Evolutionary conservation across 148 eudicot species (phyloP).

Genomic region (Vaccinium macrocarpon): DNA sequence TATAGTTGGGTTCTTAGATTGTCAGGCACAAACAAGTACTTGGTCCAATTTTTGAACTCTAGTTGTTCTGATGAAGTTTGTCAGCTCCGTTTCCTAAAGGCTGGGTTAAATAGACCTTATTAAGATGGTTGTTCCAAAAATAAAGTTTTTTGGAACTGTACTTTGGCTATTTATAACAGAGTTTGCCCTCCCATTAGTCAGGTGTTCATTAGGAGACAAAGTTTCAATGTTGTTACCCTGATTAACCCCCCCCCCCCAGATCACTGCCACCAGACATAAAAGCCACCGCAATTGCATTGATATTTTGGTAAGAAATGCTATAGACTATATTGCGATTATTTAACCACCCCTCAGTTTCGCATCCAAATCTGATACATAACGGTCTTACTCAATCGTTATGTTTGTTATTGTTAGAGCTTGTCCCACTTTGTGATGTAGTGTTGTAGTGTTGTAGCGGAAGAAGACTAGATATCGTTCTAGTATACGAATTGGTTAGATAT

Average conservation of each 20-base stretch:
- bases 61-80: not conserved
- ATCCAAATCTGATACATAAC: no score
- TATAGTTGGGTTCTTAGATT: not conserved
- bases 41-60: not conserved
- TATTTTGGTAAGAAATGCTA: no score
- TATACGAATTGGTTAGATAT: no score
- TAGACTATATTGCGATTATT: no score
- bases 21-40: not conserved
- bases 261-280: not conserved
- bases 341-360: no score
- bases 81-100: not conserved
- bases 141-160: not conserved
- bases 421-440: no score
- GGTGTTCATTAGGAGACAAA: not conserved
- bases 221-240: not conserved
- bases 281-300: not conserved
- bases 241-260: not conserved
- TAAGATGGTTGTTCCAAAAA: not conserved
- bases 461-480: no score
- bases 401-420: no score
- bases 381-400: no score
- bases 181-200: not conserved
- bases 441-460: no score
- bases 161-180: not conserved
- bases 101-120: not conserved